phyloP scores from a whole-genome alignment of 352 stramenopile species.

The Phytophthora hibernalis region DNA sequence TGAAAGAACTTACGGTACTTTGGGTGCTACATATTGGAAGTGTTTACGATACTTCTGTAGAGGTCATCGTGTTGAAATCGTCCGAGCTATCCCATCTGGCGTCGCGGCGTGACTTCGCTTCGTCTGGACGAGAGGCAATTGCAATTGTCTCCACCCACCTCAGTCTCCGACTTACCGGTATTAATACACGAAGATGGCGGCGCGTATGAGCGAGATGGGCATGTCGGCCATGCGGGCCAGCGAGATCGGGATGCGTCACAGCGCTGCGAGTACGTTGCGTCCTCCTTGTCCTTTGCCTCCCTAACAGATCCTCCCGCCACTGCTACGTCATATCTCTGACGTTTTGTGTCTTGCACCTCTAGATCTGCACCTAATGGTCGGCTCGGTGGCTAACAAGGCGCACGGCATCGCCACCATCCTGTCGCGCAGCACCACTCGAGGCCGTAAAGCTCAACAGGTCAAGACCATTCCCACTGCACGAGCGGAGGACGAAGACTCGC shows the following conservation, averaged over 20 bases:
- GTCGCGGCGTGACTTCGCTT: conserved; percentile 22
- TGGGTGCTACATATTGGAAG: conserved; percentile 10
- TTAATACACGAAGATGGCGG: conserved; percentile 31
- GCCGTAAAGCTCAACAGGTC: conserved; percentile 19
- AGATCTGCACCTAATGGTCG: conserved; percentile 48
- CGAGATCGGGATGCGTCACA: conserved; percentile 51
- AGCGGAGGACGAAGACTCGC: conserved; percentile 37
- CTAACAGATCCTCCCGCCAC: conserved; percentile 31
- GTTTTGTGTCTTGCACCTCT: conserved; percentile 20
- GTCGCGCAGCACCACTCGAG: conserved; percentile 27
- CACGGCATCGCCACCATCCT: conserved; percentile 37
- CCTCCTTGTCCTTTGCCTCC: background rate
- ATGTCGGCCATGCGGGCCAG: conserved; percentile 44
- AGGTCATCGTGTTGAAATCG: conserved; percentile 16
- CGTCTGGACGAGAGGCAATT: conserved; percentile 25
- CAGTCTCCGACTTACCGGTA: conserved; percentile 27
- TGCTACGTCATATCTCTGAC: conserved; percentile 16
- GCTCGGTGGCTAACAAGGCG: conserved; percentile 41
- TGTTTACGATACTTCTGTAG: conserved; percentile 20
- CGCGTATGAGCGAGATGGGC: conserved; percentile 44
- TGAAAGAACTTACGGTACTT: conserved; percentile 17
- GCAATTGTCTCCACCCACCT: conserved; percentile 1
- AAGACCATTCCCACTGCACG: conserved; percentile 37
- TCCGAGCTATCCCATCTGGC: conserved; percentile 30
- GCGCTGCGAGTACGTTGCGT: conserved; percentile 44